Evolutionary conservation across 2,329 filamentous ascomycete species (phyloP), one percentile per base, ranked within the genome.

Genomic region (Elsinoe arachidis): DNA sequence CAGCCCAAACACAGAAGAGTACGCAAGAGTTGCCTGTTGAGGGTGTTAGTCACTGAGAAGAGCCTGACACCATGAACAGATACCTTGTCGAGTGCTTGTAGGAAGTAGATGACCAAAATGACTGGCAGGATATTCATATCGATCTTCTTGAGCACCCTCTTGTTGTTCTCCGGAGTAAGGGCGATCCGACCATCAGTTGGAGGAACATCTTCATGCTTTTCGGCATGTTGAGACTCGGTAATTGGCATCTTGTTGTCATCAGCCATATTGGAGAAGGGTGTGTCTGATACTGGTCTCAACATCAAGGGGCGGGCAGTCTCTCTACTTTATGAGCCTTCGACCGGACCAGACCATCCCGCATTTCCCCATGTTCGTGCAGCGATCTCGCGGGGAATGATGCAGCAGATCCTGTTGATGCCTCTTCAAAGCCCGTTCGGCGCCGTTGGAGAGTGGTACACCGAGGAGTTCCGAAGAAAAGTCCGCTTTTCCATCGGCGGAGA

Each of bases 31-130:
- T 6, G 49, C 34, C 33, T 30, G 14, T 49, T 30, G 15, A 30
- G n/a, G 9, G 26, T 9, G 14, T 49, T 17, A 49, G 44, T n/a
- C 10, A 10, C 7, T 9, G 44, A 6, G 5, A 49, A 9, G 7
- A 26, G 2, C 21, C 10, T 3, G 19, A 30, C 11, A 33, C n/a
- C 12, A 17, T 23, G 19, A 15, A 3, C 10, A 33, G 80, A 82
- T 0, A 81, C 78, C 67, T 86, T 86, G 70, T 85, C 83, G 5
- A 85, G 72, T 10, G 77, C 78, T 61, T 86, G 83, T 0, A 85
- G 74, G 64, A 82, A 84, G 68, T 85, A 86, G 17, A 84, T 80
- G 5, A 75, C 74, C 10, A 85, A 71, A 58, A 86, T 78, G 56
- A 80, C 74, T 0, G 79, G 78, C 11, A 81, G 68, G 19, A 82